Conservation (phyloP, 192 early-diverging fungal genomes). For the Dispira simplex region DNA sequence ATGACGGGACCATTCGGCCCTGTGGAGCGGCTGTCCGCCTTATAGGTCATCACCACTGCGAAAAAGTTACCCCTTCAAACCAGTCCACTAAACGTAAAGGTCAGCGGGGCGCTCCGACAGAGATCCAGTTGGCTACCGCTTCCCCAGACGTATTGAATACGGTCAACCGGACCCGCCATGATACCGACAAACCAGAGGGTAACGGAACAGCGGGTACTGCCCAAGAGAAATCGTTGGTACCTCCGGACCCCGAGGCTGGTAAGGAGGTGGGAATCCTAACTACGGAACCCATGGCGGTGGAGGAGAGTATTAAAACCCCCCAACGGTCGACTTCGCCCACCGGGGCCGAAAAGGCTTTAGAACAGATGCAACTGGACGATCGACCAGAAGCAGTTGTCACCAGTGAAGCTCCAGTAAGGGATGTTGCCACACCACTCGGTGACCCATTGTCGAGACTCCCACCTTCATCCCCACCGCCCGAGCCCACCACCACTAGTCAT, state of each 20-base stretch:
- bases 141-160: not conserved
- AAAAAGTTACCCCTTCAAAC: not conserved
- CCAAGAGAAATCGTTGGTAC: not conserved
- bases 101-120: not conserved
- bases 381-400: no score
- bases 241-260: not conserved
- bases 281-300: no score
- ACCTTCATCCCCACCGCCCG: not conserved
- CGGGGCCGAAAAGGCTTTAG: not conserved
- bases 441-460: not conserved
- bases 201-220: not conserved
- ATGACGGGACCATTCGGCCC: constrained; percentile 22
- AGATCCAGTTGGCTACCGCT: not conserved
- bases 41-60: not conserved
- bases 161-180: not conserved
- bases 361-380: constrained; percentile 12
- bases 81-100: not conserved
- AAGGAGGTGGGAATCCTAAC: no score
- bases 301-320: no score
- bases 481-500: not conserved
- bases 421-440: not conserved
- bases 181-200: not conserved
- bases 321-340: no score
- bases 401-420: no score
- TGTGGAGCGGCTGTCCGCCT: not conserved